phyloP scores from a whole-genome alignment of 108 stramenopile species.

The Nannochloropsis salina region DNA sequence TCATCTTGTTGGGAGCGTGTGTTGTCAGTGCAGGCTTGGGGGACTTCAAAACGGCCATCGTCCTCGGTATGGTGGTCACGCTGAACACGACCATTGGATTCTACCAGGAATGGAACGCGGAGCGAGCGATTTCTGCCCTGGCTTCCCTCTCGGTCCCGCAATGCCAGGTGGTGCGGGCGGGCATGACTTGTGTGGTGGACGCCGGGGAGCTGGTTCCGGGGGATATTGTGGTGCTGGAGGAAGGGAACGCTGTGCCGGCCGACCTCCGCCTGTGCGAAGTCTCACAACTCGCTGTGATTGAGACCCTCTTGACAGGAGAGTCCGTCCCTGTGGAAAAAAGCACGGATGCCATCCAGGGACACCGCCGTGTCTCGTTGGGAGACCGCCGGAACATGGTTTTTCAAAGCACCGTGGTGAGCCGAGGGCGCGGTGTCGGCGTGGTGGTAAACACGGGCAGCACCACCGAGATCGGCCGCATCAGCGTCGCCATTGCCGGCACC shows the following conservation, averaged over 20 bases:
- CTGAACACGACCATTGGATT: conserved; percentile 25
- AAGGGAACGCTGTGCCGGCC: conserved; percentile 90
- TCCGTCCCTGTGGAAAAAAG: conserved; percentile 50
- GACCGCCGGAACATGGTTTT: conserved; percentile 7
- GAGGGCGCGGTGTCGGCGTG: conserved; percentile 21
- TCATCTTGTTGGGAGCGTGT: neutral
- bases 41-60: neutral
- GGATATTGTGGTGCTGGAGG: conserved; percentile 75
- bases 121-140: conserved; percentile 29
- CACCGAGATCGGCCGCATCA: conserved; percentile 21
- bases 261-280: conserved; percentile 55
- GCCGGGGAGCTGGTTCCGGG: conserved; percentile 79
- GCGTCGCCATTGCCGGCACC: conserved; percentile 29
- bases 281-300: conserved; percentile 37
- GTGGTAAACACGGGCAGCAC: conserved; percentile 23
- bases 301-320: conserved; percentile 61
- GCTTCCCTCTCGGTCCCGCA: conserved; percentile 22
- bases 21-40: neutral
- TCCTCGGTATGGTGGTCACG: neutral
- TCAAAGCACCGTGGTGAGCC: conserved; percentile 31
- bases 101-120: conserved; percentile 35
- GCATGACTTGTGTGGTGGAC: neutral
- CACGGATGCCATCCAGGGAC: conserved; percentile 41
- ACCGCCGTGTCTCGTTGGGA: conserved; percentile 23
- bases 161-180: conserved; percentile 23